Evolutionary conservation across 1,284 basidiomycete species (phyloP).

Genomic region (Bjerkandera adusta): DNA sequence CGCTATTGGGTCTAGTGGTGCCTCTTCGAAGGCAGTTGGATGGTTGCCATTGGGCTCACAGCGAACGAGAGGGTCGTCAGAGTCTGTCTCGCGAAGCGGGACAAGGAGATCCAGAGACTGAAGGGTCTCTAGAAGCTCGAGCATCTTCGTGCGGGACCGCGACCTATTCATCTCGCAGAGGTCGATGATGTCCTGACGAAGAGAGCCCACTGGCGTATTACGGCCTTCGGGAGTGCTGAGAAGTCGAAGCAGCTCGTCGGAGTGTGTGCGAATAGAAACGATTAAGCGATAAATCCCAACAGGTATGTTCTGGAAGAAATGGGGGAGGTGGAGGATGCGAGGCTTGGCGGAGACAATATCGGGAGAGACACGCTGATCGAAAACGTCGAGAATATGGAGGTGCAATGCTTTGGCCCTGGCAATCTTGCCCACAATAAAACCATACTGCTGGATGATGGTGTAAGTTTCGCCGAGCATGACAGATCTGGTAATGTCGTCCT

Average conservation of each 20-base stretch:
- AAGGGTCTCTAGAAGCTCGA: constrained; percentile 59
- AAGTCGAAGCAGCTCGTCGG: constrained; percentile 49
- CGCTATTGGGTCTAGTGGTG: constrained; percentile 40
- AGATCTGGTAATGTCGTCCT: constrained; percentile 45
- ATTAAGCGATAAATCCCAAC: constrained; percentile 58
- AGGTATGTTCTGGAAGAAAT: constrained; percentile 59
- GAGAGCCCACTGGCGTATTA: constrained; percentile 44
- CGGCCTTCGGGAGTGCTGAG: constrained; percentile 45
- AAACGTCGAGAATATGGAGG: constrained; percentile 46
- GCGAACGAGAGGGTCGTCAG: constrained; percentile 39
- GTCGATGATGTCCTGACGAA: constrained; percentile 47
- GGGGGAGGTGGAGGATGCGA: constrained; percentile 53
- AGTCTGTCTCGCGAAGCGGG: constrained; percentile 46
- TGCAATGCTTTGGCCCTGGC: constrained; percentile 64
- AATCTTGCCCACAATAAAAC: constrained; percentile 63
- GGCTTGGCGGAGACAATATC: constrained; percentile 50
- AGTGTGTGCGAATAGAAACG: constrained; percentile 50
- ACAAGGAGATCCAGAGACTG: constrained; percentile 49
- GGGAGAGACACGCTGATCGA: constrained; percentile 39
- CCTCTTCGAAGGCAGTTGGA: constrained; percentile 45
- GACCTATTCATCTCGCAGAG: constrained; percentile 55
- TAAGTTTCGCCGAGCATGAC: constrained; percentile 63
- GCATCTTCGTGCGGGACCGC: constrained; percentile 53
- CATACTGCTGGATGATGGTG: constrained; percentile 65
- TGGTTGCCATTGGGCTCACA: constrained; percentile 40